These are phyloP conservation scores for Pythium apleroticum DNA, from an alignment of 352 stramenopile genomes.

Conservation along the genomic window DNA sequence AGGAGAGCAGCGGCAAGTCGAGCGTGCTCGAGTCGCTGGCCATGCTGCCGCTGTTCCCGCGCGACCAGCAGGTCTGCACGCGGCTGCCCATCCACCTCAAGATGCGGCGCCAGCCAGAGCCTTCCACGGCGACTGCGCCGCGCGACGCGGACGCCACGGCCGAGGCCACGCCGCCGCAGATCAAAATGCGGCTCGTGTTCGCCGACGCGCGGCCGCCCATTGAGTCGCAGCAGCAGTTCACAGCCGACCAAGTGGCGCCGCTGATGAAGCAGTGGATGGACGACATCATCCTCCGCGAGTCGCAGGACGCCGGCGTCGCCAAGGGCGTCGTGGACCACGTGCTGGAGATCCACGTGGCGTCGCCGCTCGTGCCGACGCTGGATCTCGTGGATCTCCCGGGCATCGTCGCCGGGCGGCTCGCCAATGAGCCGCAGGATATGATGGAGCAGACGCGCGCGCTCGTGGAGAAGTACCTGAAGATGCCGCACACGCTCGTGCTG, in stretches of 20 bases:
- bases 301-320: background rate
- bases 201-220: conserved; percentile 31
- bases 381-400: conserved; percentile 45
- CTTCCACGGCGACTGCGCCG: background rate
- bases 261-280: conserved; percentile 43
- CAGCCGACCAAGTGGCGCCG: conserved; percentile 20
- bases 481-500: conserved; percentile 41
- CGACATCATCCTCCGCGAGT: conserved; percentile 28
- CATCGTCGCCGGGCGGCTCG: conserved; percentile 33
- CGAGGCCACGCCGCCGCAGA: conserved; percentile 9
- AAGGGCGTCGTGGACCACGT: conserved; percentile 40
- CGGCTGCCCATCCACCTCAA: conserved; percentile 46
- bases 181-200: conserved; percentile 35
- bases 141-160: too few relatives aligned
- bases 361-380: conserved; percentile 38
- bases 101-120: conserved; percentile 22
- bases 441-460: conserved; percentile 39
- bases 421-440: conserved; percentile 39
- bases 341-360: conserved; percentile 39
- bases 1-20: conserved; percentile 53
- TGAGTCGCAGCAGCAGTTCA: conserved; percentile 22
- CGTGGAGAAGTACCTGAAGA: conserved; percentile 37
- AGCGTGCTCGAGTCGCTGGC: conserved; percentile 45
- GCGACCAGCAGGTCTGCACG: conserved; percentile 36
- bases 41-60: conserved; percentile 48